Conservation (phyloP, 2,329 filamentous ascomycete species). For the Pezicula radicicola region DNA sequence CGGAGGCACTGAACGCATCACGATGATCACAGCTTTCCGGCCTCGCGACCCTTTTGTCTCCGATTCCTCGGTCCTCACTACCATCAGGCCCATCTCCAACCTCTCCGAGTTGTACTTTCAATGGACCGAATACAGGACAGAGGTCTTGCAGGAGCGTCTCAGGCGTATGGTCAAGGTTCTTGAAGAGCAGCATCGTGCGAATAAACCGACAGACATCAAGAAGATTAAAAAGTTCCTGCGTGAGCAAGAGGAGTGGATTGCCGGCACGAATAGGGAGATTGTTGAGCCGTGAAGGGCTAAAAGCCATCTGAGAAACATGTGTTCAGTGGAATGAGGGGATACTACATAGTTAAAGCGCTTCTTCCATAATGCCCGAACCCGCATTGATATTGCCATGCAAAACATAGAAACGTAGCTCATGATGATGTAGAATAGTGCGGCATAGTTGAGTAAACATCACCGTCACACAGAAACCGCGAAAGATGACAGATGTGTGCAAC, state of each 20-base stretch:
- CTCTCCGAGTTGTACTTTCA: conserved; percentile 24
- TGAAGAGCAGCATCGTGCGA: not conserved
- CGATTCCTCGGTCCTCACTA: conserved; percentile 29
- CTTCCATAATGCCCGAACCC: too few species aligned
- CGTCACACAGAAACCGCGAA: too few species aligned
- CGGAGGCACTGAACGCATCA: conserved; percentile 34
- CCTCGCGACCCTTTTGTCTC: conserved; percentile 27
- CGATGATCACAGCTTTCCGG: conserved; percentile 36
- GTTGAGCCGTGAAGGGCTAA: not conserved
- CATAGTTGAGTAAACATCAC: too few species aligned
- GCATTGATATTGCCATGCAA: too few species aligned
- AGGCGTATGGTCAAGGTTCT: conserved; percentile 11
- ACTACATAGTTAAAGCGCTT: too few species aligned
- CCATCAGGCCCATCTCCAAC: conserved; percentile 21
- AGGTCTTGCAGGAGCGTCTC: conserved; percentile 23
- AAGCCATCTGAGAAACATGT: too few species aligned
- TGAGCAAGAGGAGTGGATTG: not conserved
- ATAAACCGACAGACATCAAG: not conserved
- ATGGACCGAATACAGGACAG: conserved; percentile 25
- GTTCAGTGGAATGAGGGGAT: too few species aligned
- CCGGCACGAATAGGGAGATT: not conserved
- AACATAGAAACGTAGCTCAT: too few species aligned
- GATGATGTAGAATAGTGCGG: too few species aligned
- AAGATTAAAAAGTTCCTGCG: not conserved
- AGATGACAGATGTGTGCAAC: too few species aligned